Evolutionary conservation across 306 rosid genomes (phyloP), one percentile per base, ranked within the genome.

Genomic region (Pyrus bretschneideri): DNA sequence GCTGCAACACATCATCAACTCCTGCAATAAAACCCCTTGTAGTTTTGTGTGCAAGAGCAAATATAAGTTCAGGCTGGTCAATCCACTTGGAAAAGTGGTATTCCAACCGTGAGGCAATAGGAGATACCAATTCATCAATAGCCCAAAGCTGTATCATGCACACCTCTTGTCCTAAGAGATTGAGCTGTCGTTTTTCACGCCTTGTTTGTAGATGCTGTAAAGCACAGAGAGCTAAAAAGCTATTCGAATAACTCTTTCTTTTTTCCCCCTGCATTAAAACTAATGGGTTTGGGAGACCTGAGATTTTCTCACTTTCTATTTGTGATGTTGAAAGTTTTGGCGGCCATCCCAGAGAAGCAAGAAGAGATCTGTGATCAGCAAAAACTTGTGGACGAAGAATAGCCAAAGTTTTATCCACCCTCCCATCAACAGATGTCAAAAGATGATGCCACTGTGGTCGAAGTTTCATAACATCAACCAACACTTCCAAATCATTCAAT

Each of bases 1-100:
- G 97, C 79, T 91, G 97, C 84, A 91, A 84, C 59, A 91, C 87
- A 85, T 86, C 89, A 84, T 91, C 97, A 59, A 91, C 84, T 75
- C 92, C 93, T 2, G 76, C 15, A 62, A 87, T 87, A 81, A 91
- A 91, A 67, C 83, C 91, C 55, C 64, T 79, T 6, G 85, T 87
- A 73, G 88, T 85, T 87, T 87, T 89, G 84, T 83, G 80, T 6
- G 76, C 78, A 69, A 91, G 89, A 59, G 92, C 91, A 71, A 91
- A 91, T 25, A 87, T 91, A 76, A 83, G 88, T 70, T 86, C 92
- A 25, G 93, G 97, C 65, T 89, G 93, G 71, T 91, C 92, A 79
- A 74, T 76, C 93, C 93, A 91, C 80, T 87, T 86, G 68, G 80
- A 60, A 57, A 89, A 91, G 82, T 89, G 93, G 78, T 87, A 79